Percentiles rank a stretch among this genome's conserved stretches.
phyloP scores from a whole-genome alignment of 2,329 filamentous ascomycete genomes.

The Penicillium brasilianum region DNA sequence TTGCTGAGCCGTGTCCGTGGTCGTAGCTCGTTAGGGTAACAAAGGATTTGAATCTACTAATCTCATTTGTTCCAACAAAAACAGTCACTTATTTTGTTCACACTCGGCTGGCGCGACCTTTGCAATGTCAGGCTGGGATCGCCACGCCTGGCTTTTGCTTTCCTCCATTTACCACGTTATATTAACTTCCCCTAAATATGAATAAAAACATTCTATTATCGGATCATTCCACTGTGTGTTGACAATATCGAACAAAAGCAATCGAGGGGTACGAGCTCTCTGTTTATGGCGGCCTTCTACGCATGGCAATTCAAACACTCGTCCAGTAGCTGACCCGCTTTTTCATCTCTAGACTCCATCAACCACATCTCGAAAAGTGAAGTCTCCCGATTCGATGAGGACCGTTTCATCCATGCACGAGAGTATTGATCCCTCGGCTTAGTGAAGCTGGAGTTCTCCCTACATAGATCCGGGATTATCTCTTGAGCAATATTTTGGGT shows the following conservation, averaged over 20 bases:
- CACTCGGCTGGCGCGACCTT: too few species aligned
- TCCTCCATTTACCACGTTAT: too few species aligned
- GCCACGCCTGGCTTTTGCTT: too few species aligned
- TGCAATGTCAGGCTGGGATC: too few species aligned
- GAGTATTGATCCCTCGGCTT: neutral
- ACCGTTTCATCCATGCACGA: neutral
- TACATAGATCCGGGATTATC: too few species aligned
- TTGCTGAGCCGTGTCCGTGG: neutral
- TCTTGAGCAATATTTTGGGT: too few species aligned
- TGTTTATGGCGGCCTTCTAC: neutral
- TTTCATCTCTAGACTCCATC: neutral
- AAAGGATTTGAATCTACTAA: too few species aligned
- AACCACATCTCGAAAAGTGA: neutral
- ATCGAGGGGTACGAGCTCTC: neutral
- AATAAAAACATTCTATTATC: too few species aligned
- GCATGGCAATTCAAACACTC: neutral
- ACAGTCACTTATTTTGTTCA: too few species aligned
- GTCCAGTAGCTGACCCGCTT: neutral
- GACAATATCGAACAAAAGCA: neutral
- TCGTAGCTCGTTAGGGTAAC: neutral
- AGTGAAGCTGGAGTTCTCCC: neutral
- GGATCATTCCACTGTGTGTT: too few species aligned
- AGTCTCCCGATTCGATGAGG: neutral
- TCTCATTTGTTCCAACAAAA: too few species aligned
- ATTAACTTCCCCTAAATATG: too few species aligned